phyloP scores from a whole-genome alignment of 257 asterid genomes.

The Solanum corneliomulleri region DNA sequence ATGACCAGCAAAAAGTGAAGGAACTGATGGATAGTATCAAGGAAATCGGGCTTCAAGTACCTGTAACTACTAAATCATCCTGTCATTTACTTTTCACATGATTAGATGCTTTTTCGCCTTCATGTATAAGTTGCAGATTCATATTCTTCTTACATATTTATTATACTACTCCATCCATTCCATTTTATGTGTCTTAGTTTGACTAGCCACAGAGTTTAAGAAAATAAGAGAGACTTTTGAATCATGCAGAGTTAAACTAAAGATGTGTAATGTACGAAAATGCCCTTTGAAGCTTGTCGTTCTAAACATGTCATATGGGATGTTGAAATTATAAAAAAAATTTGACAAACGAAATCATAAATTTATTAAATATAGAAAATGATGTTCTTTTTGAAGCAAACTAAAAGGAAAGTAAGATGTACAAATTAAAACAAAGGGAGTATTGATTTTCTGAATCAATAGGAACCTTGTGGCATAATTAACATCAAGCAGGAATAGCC shows the following conservation, averaged over 20 bases:
- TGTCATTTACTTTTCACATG: neutral
- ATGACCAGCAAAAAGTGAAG: constrained; percentile 67
- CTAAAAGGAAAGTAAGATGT: neutral
- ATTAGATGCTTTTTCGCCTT: neutral
- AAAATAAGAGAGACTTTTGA: neutral
- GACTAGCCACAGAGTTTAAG: neutral
- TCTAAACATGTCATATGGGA: neutral
- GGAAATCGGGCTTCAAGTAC: constrained; percentile 93
- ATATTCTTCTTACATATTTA: neutral
- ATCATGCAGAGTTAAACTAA: neutral
- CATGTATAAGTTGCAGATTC: neutral
- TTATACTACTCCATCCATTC: neutral
- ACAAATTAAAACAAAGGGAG: neutral
- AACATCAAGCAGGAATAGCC: neutral
- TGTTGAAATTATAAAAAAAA: neutral
- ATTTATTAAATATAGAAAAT: neutral
- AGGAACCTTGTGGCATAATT: neutral
- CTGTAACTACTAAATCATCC: constrained; percentile 39
- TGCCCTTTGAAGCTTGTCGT: neutral
- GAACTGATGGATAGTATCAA: constrained; percentile 72
- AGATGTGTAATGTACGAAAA: neutral
- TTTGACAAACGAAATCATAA: neutral
- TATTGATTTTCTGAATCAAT: neutral
- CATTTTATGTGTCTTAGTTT: neutral
- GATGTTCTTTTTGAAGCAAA: neutral